These are phyloP conservation scores for Fusarium verrucosum DNA, from an alignment of 2,329 filamentous ascomycete species.

Conservation along the genomic window DNA sequence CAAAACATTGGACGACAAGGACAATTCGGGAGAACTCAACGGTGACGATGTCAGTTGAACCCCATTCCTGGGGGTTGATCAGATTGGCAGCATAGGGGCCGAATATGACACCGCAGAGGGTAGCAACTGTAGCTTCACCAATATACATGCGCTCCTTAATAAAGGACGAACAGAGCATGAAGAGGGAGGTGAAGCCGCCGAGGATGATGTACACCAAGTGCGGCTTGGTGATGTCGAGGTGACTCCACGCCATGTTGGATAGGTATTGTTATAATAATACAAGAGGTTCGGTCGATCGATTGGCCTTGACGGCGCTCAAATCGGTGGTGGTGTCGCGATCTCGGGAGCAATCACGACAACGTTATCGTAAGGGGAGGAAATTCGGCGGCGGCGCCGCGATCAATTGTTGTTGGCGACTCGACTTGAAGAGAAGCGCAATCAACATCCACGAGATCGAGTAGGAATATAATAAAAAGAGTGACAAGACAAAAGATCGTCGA, in stretches of 20 bases:
- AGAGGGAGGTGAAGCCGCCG: conserved; percentile 95
- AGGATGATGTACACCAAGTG: conserved; percentile 99
- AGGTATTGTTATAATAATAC: conserved; percentile 12
- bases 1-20: conserved; percentile 91
- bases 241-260: conserved; percentile 75
- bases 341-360: conserved; percentile 22
- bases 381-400: conserved; percentile 35
- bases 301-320: conserved; percentile 8
- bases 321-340: conserved; percentile 24
- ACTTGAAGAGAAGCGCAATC: conserved; percentile 3
- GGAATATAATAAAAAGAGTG: not conserved
- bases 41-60: conserved; percentile 85
- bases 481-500: conserved; percentile 8
- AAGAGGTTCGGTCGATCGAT: conserved; percentile 10
- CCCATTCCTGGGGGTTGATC: conserved; percentile 80
- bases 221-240: conserved; percentile 87
- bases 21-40: conserved; percentile 91
- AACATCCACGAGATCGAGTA: conserved; percentile 7
- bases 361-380: conserved; percentile 28
- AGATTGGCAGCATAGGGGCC: conserved; percentile 84
- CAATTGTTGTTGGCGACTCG: conserved; percentile 33
- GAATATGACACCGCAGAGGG: conserved; percentile 87
- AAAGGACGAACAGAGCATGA: conserved; percentile 97
- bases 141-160: conserved; percentile 99
- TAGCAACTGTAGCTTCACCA: conserved; percentile 95